A percentile compares a stretch with the other conserved stretches of the same genome.
Evolutionary conservation across 306 rosid genomes (phyloP).

Genomic region (Carpinus viminea): DNA sequence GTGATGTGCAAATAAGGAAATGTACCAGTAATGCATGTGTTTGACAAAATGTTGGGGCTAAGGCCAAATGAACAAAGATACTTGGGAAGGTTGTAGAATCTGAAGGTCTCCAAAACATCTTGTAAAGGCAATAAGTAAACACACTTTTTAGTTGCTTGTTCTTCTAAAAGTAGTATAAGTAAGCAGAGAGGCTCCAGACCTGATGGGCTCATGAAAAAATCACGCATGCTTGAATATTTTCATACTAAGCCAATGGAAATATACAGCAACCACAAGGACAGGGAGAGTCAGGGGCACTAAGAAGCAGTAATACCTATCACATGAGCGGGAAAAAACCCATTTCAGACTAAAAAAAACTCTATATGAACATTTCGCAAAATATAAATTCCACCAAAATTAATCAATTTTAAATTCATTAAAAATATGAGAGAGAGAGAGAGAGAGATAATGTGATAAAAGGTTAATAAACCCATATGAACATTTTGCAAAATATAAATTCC

Average conservation of each 20-base stretch:
- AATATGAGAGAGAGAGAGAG: too few species aligned
- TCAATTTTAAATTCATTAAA: not conserved
- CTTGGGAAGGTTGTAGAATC: not conserved
- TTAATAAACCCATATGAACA: not conserved
- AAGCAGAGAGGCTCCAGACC: not conserved
- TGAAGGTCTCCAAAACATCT: not conserved
- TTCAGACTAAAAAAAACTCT: not conserved
- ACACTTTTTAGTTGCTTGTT: not conserved
- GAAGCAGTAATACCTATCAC: slow-evolving; percentile 74
- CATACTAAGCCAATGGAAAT: slow-evolving; percentile 91
- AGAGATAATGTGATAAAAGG: not conserved
- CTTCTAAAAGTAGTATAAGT: not conserved
- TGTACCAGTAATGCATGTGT: not conserved
- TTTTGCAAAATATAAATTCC: too few species aligned
- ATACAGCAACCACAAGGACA: slow-evolving; percentile 66
- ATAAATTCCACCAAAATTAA: slow-evolving; percentile 1
- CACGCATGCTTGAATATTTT: slow-evolving; percentile 89
- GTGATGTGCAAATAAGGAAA: not conserved
- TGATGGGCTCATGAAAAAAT: slow-evolving; percentile 6
- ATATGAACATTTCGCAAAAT: slow-evolving; percentile 14
- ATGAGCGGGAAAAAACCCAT: too few species aligned
- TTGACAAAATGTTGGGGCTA: not conserved
- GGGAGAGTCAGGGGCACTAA: slow-evolving; percentile 86
- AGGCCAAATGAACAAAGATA: not conserved
- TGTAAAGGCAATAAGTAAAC: not conserved